Evolutionary conservation across 768 basidiomycete species (phyloP).

Genomic region (Gloeophyllum trabeum): DNA sequence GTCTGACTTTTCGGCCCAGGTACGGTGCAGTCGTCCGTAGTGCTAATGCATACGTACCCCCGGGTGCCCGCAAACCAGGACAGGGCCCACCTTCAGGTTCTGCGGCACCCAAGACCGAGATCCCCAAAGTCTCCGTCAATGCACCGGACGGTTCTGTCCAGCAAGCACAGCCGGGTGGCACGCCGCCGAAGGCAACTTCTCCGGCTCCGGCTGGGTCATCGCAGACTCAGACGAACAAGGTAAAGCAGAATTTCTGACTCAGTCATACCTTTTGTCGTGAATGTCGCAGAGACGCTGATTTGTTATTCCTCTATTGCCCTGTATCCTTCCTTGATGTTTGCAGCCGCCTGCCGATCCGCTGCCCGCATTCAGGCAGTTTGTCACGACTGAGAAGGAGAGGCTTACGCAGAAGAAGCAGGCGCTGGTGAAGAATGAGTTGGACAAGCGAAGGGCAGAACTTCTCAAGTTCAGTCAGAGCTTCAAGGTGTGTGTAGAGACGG

Average conservation of each 20-base stretch:
- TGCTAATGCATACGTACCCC: constrained; percentile 88
- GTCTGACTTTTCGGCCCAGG: constrained; percentile 30
- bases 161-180: constrained; percentile 24
- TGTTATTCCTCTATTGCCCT: too few species aligned
- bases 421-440: constrained; percentile 85
- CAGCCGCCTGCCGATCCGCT: constrained; percentile 59
- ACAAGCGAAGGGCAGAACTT: constrained; percentile 87
- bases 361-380: constrained; percentile 85
- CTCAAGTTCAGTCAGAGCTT: constrained; percentile 89
- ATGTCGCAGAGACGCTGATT: constrained; percentile 5
- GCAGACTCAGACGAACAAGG: constrained; percentile 41
- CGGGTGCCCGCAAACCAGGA: constrained; percentile 61
- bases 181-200: constrained; percentile 52
- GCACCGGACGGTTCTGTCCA: constrained; percentile 61
- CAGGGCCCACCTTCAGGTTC: constrained; percentile 15
- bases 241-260: too few species aligned
- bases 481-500: constrained; percentile 53
- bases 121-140: constrained; percentile 70
- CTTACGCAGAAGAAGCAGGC: constrained; percentile 86
- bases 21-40: constrained; percentile 89
- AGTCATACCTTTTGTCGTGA: constrained; percentile 1
- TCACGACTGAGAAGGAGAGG: constrained; percentile 83
- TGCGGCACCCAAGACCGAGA: constrained; percentile 25
- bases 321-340: too few species aligned
- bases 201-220: constrained; percentile 32